Evolutionary conservation across 805 yeast species (phyloP), one percentile per base, ranked within the genome.

Genomic region (Spathaspora passalidarum): DNA sequence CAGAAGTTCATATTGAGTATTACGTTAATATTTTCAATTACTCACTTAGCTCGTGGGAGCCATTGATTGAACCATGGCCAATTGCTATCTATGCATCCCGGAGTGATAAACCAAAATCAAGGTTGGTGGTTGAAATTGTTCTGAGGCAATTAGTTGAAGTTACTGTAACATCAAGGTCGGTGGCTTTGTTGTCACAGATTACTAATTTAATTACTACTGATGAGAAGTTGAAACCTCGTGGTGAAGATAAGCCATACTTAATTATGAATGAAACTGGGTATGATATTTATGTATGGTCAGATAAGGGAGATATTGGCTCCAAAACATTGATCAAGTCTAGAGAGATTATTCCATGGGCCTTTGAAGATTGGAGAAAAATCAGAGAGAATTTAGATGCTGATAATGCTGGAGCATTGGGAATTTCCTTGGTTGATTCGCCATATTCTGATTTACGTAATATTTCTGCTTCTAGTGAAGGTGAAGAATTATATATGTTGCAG

Each of bases 1-100:
- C 88, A 1, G 82, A 81, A 46, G 73, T 85, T 0, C 77, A 79
- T 20, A 63, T 90, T 29, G 86, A 81, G 49, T 75, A 89, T 0
- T 78, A 70, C 49, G 77, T 86, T 8, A 90, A 88, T 62, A 80
- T 88, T 17, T 91, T 86, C 72, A 90, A 90, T 61, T 91, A 91
- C 61, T 80, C 97, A 0, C 81, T 86, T 50, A 90, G 97, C 2
- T 79, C 89, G 0, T 91, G 99, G 98, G 98, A 94, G 57, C 97
- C 99, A 0, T 69, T 94, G 39, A 62, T 94, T 42, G 99, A 94
- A 57, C 84, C 92, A 0, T 86, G 96, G 87, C 84, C 88, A 5
- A 71, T 92, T 42, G 82, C 88, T 0, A 65, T 88, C 10, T 88
- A 86, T 60, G 80, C 86, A 1, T 72, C 87, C 1, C 79, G 77